Percentiles rank a stretch among this genome's conserved stretches.
phyloP scores from a whole-genome alignment of 192 early-diverging fungal species.

The Coemansia sp. region DNA sequence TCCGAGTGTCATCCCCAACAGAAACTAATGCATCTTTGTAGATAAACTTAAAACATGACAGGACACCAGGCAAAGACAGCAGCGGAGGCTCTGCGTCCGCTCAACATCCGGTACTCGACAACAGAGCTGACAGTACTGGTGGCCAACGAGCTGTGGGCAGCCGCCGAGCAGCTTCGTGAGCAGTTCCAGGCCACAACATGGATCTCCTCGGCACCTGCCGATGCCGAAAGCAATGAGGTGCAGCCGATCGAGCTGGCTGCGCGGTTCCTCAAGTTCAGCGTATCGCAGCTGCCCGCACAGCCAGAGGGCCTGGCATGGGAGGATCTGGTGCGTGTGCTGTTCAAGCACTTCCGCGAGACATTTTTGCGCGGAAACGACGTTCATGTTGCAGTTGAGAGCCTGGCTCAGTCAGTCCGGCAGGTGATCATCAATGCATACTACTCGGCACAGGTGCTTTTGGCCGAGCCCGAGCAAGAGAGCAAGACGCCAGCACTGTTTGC shows the following conservation, averaged over 20 bases:
- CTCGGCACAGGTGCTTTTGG: constrained; percentile 66
- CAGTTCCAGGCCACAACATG: constrained; percentile 57
- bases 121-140: constrained; percentile 80
- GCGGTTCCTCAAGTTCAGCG: constrained; percentile 68
- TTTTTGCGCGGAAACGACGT: constrained; percentile 81
- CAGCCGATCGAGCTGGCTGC: constrained; percentile 70
- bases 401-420: constrained; percentile 57
- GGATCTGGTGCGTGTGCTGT: constrained; percentile 68
- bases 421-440: constrained; percentile 76
- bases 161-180: constrained; percentile 82
- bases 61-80: constrained; percentile 39
- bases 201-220: constrained; percentile 40
- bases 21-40: constrained; percentile 1
- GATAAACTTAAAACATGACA: constrained; percentile 25
- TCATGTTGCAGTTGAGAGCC: constrained; percentile 68
- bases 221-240: constrained; percentile 58
- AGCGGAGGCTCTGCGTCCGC: constrained; percentile 62
- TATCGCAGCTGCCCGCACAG: constrained; percentile 40
- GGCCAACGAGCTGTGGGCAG: constrained; percentile 81
- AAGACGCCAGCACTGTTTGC: constrained; percentile 63
- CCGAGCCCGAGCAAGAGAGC: constrained; percentile 10
- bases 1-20: not conserved
- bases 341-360: constrained; percentile 68
- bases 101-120: constrained; percentile 74
- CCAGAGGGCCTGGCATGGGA: constrained; percentile 56